Base-by-base conservation (phyloP, 768 basidiomycete genomes). In the Amanita pseudoporphyria region DNA sequence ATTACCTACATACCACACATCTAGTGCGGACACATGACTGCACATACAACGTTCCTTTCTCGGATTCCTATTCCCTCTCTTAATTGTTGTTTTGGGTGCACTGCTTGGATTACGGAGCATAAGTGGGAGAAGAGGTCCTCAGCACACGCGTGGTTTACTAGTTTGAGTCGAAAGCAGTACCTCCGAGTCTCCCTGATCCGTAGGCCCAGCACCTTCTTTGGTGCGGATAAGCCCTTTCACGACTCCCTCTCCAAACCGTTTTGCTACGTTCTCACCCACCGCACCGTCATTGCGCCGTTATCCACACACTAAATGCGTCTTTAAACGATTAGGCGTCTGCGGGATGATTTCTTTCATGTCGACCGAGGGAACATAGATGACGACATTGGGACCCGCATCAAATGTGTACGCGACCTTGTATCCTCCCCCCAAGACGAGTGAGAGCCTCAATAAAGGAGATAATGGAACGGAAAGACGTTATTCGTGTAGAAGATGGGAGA, bases 401-500 rank as follows among this genome's bases (percentile, higher is more conserved):
- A 87, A 98, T n/a, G 96, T 99, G 68, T 99, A 99, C 35, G 95
- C 96, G 0, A 92, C 96, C 60, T 87, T 82, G 64, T 80, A 71
- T 46, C 78, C 77, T 2, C 71, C 40, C 64, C 78, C 62, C 52
- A 67, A 51, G 33, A 70, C 81, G 31, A 84, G 66, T 1, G 80
- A 72, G 18, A 88, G 72, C 16, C 94, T 87, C 84, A 56, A 99
- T 75, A 60, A 97, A 67, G 5, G 83, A 73, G 62, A 99, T 90
- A 68, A 99, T 90, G n/a, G 89, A 66, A n/a, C 87, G 77, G 50
- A 82, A n/a, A 87, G 58, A 95, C 90, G 67, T 99, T 96, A 71
- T 97, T 97, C 81, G 98, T 84, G 74, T 99, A 99, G 67, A 99
- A 98, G 67, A 98, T 98, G 38, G 96, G 96, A 1, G 96, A 95